phyloP scores from a whole-genome alignment of 305 asterid species.

The Andrographis paniculata region DNA sequence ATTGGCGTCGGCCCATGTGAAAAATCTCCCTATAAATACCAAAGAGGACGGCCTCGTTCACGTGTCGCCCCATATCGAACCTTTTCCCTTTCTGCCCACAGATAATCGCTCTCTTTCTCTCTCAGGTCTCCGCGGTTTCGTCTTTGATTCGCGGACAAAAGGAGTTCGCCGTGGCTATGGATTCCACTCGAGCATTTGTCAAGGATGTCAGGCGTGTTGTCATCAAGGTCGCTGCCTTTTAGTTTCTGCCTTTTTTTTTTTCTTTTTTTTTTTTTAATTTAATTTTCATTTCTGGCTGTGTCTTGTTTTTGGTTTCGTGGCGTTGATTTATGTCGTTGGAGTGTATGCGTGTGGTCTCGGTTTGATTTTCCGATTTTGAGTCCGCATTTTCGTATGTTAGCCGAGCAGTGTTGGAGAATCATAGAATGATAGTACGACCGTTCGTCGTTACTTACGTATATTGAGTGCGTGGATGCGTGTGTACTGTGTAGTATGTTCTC shows the following conservation, averaged over 20 bases:
- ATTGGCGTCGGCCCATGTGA: background rate
- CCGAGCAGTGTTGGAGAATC: background rate
- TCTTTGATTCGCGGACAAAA: too few relatives aligned
- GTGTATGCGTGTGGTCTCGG: too few relatives aligned
- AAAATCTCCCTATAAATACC: background rate
- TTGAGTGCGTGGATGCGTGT: too few relatives aligned
- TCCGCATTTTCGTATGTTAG: background rate
- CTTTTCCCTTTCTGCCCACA: background rate
- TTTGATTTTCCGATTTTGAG: background rate
- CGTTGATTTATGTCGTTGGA: background rate
- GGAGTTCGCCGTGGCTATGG: background rate
- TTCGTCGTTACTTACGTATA: too few relatives aligned
- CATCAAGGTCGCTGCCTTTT: conserved; percentile 2
- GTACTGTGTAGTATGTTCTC: too few relatives aligned
- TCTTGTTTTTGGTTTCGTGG: background rate
- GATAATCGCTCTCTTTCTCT: background rate
- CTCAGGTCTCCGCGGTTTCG: background rate
- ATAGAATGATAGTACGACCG: too few relatives aligned
- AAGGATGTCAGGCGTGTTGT: conserved; percentile 6
- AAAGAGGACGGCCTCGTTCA: background rate
- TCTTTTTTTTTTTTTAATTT: background rate
- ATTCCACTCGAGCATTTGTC: conserved; percentile 7
- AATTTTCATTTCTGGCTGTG: background rate
- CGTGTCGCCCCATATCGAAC: background rate
- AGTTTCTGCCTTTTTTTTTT: background rate